Evolutionary conservation across 768 basidiomycete species (phyloP).

Genomic region (Tylopilus vinaceipallidus): DNA sequence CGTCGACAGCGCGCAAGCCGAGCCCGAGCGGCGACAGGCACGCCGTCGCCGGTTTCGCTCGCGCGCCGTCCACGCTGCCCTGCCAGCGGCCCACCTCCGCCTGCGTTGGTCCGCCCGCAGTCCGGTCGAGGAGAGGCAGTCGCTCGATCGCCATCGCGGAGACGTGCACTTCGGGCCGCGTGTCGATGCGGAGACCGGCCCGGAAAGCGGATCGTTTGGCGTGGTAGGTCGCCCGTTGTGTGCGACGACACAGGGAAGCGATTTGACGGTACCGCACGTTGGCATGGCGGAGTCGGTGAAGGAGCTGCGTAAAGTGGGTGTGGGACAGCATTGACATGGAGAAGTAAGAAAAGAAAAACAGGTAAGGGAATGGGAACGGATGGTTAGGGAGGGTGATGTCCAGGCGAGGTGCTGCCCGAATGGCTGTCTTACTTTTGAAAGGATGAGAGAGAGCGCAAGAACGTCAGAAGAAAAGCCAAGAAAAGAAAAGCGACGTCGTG

Average conservation of each 20-base stretch:
- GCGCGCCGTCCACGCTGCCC: too few relatives aligned
- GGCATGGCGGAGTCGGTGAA: conserved; percentile 40
- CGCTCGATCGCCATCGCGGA: conserved; percentile 18
- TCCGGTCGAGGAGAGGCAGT: neutral
- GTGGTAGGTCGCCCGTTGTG: conserved; percentile 39
- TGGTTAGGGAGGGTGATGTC: too few relatives aligned
- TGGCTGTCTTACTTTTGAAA: too few relatives aligned
- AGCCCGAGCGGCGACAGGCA: conserved; percentile 4
- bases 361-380: neutral
- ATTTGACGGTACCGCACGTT: conserved; percentile 41
- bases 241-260: conserved; percentile 38
- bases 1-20: neutral
- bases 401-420: too few relatives aligned
- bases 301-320: conserved; percentile 35
- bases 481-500: neutral
- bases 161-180: conserved; percentile 38
- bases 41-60: neutral
- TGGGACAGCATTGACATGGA: conserved; percentile 2
- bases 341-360: neutral
- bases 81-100: too few relatives aligned
- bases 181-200: conserved; percentile 46
- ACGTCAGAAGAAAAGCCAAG: neutral
- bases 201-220: conserved; percentile 46
- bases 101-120: too few relatives aligned
- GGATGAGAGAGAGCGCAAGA: neutral